Evolutionary conservation across 148 eudicot genomes (phyloP).

Genomic region (Amaranthus hypochondriacus): DNA sequence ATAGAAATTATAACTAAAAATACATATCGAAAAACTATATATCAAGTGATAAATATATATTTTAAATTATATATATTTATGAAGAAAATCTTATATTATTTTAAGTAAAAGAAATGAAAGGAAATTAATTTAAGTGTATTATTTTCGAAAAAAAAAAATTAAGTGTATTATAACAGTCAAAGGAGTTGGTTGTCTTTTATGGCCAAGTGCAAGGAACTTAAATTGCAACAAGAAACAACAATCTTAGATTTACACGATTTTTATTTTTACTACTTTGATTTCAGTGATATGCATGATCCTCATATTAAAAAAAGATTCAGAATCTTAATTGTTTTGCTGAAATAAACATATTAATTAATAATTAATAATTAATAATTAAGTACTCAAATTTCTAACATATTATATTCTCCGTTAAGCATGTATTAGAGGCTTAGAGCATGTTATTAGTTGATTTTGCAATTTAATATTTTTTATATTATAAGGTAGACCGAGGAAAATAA

Average conservation of each 20-base stretch:
- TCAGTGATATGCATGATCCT: conserved; percentile 18
- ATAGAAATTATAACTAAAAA: too few relatives aligned
- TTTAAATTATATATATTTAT: too few relatives aligned
- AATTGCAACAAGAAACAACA: conserved; percentile 1
- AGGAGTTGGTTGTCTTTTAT: neutral
- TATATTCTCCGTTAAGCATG: neutral
- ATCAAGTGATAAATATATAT: too few relatives aligned
- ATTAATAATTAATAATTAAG: neutral
- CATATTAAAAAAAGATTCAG: conserved; percentile 21
- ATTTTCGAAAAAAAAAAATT: neutral
- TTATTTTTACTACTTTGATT: conserved; percentile 1
- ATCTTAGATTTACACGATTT: conserved; percentile 8
- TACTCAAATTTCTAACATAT: neutral
- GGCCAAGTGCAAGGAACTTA: conserved; percentile 18
- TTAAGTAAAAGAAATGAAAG: too few relatives aligned
- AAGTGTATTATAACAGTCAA: neutral
- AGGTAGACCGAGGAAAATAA: too few relatives aligned
- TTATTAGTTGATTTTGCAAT: too few relatives aligned
- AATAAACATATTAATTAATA: neutral
- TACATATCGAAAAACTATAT: too few relatives aligned
- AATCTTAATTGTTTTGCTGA: neutral
- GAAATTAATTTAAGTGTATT: neutral
- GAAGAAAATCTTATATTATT: too few relatives aligned
- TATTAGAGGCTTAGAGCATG: too few relatives aligned
- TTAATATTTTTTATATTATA: too few relatives aligned